These are phyloP conservation scores for peach (Prunus persica) DNA, from an alignment of 306 rosid species.

Conservation along the genomic window DNA sequence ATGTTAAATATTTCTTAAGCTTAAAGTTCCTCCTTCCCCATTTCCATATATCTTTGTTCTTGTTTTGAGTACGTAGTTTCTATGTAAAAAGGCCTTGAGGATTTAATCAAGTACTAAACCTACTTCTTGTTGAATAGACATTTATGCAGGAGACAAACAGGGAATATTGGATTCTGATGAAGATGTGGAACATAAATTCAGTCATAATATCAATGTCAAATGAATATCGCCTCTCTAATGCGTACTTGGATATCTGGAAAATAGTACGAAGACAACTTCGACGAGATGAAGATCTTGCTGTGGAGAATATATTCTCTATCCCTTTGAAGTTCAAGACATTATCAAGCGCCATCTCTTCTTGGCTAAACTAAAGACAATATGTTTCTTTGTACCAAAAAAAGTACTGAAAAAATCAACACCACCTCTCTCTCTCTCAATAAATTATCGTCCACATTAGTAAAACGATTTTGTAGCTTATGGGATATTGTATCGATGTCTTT, in stretches of 20 bases:
- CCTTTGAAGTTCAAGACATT: background rate
- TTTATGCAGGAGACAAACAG: background rate
- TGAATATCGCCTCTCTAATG: background rate
- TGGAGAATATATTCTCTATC: background rate
- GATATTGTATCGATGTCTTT: no score
- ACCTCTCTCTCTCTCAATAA: background rate
- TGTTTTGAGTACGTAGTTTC: no score
- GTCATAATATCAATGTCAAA: background rate
- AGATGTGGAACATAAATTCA: accelerated
- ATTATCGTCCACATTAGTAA: no score
- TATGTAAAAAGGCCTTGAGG: background rate
- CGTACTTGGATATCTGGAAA: accelerated
- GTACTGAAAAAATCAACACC: background rate
- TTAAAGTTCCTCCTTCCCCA: no score
- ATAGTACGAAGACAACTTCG: background rate
- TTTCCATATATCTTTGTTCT: no score
- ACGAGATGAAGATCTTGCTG: background rate
- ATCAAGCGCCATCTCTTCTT: background rate
- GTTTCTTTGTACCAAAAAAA: background rate
- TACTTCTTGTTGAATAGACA: background rate
- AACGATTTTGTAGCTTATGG: no score
- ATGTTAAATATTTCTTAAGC: no score
- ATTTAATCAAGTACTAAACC: no score
- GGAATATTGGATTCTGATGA: no score
- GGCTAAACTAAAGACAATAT: background rate